Base-by-base conservation (phyloP, 1,139 yeast species). In the Candida pseudoviswanathii region DNA sequence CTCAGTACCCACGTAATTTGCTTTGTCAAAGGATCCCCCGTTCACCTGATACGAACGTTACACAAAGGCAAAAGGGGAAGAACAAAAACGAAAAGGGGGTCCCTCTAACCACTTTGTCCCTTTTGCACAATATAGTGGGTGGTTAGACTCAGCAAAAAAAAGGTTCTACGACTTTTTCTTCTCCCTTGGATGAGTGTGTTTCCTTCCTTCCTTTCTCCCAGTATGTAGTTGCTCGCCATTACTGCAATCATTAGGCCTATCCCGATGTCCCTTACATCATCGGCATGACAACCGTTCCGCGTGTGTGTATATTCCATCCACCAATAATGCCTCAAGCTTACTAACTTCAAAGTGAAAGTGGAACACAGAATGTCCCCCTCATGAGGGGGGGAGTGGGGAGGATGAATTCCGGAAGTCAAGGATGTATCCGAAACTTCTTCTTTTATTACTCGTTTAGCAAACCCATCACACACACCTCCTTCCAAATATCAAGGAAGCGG, bases 241-340 rank as follows among this genome's bases (percentile, higher is more conserved):
- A 24, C 27, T 37, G 21, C 16, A 24, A n/a, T 10, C 30, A n/a
- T n/a, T 9, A n/a, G 30, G 21, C 41, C 41, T 25, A 37, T 5
- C 3, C 27, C 21, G 21, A 25, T 37, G 41, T 37, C 26, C 41
- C 29, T 24, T 37, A 37, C 41, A 37, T 25, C 41, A 37, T 37
- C 41, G 41, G 41, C 41, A 10, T 37, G 41, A 37, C 41, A 25
- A 37, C 41, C 27, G 16, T 36, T 36, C 27, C 21, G 22, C 5
- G 9, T 11, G 37, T 33, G 24, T 11, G 7, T 33, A 33, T 11
- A 16, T 16, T 16, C 16, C 3, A 33, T 11, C 8, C 24, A 4
- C 37, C 37, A 33, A 33, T 33, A 33, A 11, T 6, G 11, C 8
- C 21, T 11, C 10, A 6, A 11, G 22, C 37, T n/a, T n/a, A 32